Conservation (phyloP, 352 stramenopile species). For the Phytopythium sindhum region DNA sequence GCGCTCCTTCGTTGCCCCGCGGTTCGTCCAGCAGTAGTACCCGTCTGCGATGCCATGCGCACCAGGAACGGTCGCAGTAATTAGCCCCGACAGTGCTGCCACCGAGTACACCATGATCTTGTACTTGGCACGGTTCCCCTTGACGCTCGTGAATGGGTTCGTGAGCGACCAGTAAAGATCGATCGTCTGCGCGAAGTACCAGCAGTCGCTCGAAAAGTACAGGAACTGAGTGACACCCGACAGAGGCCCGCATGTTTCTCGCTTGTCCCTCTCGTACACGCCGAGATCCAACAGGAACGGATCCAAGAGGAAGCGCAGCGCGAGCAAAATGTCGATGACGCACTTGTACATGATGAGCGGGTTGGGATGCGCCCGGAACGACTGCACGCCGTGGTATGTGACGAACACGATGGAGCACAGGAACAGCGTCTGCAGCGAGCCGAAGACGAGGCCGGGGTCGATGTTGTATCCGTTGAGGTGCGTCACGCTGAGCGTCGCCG, state of each 20-base stretch:
- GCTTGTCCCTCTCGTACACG: conserved; percentile 33
- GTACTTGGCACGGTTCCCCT: conserved; percentile 57
- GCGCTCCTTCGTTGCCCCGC: conserved; percentile 34
- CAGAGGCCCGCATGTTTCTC: conserved; percentile 45
- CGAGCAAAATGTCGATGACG: conserved; percentile 65
- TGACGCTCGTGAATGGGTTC: conserved; percentile 85
- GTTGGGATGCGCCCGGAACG: conserved; percentile 76
- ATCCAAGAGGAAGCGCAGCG: conserved; percentile 71
- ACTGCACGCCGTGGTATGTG: conserved; percentile 75
- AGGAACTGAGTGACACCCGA: conserved; percentile 78
- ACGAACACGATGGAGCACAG: conserved; percentile 70
- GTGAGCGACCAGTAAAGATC: conserved; percentile 72
- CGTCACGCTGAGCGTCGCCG: conserved; percentile 30
- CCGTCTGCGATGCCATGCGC: conserved; percentile 64
- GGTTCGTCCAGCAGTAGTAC: conserved; percentile 78
- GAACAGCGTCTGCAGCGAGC: conserved; percentile 69
- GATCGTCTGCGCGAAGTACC: conserved; percentile 81
- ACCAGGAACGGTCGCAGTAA: conserved; percentile 27
- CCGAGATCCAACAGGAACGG: conserved; percentile 48
- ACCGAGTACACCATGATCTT: conserved; percentile 54
- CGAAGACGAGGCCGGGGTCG: conserved; percentile 68
- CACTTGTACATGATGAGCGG: conserved; percentile 85
- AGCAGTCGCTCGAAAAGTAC: conserved; percentile 72
- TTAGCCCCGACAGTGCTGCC: conserved; percentile 34
- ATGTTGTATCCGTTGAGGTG: conserved; percentile 86